Base-by-base conservation (phyloP, 2,329 filamentous ascomycete genomes). In the Trichoderma koningiopsis region DNA sequence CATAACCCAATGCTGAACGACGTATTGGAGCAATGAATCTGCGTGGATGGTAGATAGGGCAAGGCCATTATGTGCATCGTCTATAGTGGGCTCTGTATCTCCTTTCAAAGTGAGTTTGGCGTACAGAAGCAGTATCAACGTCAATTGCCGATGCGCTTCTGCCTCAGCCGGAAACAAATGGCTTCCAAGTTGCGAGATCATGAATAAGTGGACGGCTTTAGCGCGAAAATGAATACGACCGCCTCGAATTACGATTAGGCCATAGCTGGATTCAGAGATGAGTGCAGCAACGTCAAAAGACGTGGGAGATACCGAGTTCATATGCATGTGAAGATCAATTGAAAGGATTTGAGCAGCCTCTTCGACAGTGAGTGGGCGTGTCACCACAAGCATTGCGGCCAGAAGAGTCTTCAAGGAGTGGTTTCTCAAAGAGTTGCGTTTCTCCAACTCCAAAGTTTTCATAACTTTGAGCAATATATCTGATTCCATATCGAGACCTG, bases 1-100 rank as follows among this genome's bases (percentile, higher is more conserved):
- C 1, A 73, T 49, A 24, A 78, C 70, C 81, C 80, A 82, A 71
- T 79, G 75, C 4, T 72, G 70, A 68, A 81, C 75, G 53, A 78
- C 76, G 59, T 81, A 81, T 10, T 75, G 72, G 11, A 81, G 73
- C 7, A 81, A 72, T 3, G 72, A 72, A 53, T 81, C 74, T 4
- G 73, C 72, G 10, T 71, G 63, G 22, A 81, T 74, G 1, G 75
- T 67, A 0, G 73, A 70, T 2, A 77, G 74, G 0, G 78, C 73
- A 11, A 72, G 66, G 4, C 71, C 65, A 5, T 77, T n/a, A 16
- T 59, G 33, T 1, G 56, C 31, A 5, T n/a, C 14, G n/a, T 49
- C 29, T 14, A 29, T 16, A 16, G 19, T 31, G 5, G 14, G 27
- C 19, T 62, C 40, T 33, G 37, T 29, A 5, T 27, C 11, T 6